Conservation (phyloP, 2,329 filamentous ascomycete genomes). For the Huntiella abstrusa region DNA sequence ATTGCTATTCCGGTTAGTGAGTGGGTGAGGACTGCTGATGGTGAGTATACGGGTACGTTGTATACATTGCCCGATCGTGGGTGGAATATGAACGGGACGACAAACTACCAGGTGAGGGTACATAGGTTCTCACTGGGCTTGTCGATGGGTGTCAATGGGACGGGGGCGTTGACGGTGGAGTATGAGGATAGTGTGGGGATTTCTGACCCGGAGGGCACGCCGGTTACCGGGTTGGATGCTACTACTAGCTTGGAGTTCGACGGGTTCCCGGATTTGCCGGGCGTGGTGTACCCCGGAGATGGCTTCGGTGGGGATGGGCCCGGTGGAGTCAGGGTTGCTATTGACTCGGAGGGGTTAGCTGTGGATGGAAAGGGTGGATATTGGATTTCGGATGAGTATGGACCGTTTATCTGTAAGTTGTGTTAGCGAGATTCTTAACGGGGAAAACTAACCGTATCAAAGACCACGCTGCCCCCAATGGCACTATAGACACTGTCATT, state of each 20-base stretch:
- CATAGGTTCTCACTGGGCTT: constrained; percentile 48
- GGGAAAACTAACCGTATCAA: background rate
- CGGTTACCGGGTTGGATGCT: constrained; percentile 43
- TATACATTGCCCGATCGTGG: constrained; percentile 45
- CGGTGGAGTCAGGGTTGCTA: constrained; percentile 37
- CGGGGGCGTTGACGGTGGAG: constrained; percentile 40
- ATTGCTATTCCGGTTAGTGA: constrained; percentile 40
- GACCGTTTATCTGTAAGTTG: constrained; percentile 48
- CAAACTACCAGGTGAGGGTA: constrained; percentile 48
- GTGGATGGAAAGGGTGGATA: constrained; percentile 40
- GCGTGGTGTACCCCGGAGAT: constrained; percentile 44
- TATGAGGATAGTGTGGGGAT: constrained; percentile 49
- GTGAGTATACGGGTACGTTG: constrained; percentile 20
- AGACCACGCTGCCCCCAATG: background rate
- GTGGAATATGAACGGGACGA: constrained; percentile 55
- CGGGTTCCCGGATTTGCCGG: constrained; percentile 43
- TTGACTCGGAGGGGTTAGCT: constrained; percentile 50
- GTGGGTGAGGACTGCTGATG: background rate
- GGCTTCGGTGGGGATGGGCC: constrained; percentile 44
- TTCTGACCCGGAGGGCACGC: constrained; percentile 40
- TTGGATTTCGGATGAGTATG: constrained; percentile 55
- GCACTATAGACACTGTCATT: background rate
- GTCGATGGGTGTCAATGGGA: constrained; percentile 30
- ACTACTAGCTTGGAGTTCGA: constrained; percentile 32
- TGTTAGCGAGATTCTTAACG: background rate